Evolutionary conservation across 2,329 filamentous ascomycete genomes (phyloP), one percentile per base, ranked within the genome.

Genomic region (Lachnellula hyalina): DNA sequence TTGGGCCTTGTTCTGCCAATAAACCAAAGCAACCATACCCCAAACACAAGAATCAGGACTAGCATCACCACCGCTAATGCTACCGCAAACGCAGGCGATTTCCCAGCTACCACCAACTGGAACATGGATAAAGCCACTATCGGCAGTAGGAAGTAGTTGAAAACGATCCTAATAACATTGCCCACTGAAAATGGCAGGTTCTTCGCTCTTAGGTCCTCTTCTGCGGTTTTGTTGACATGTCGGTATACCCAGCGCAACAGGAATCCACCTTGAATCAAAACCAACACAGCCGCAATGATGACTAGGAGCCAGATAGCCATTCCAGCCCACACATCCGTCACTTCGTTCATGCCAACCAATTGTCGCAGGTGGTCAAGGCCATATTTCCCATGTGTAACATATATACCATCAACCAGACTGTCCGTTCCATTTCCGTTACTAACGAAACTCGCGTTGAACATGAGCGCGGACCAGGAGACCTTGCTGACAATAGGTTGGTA

Each of bases 361-460:
- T 96, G 90, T 42, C 87, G 86, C 64, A 94, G 79, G 47, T 81
- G 78, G 58, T 94, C 85, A 48, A 99, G 75, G 28, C 94, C 94
- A 65, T 93, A 92, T 2, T 79, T 84, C 34, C 84, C 86, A 65
- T 90, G 86, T 46, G 86, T 85, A 51, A 84, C 78, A 71, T 97
- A 97, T n/a, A 99, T 81, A 38, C 93, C 92, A 70, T 97, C 92
- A 9, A 85, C 74, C 14, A 96, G 71, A 59, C 82, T 86, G 59
- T 84, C 77, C 59, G 81, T 85, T 6, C 86, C 83, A 32, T 80
- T 75, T 12, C 81, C 82, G 36, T 85, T 75, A 65, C 83, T 87
- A 56, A 95, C 85, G 64, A 96, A 89, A 71, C 87, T 96, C 62
- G 94, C 77, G 68, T 96, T 96, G 76, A 97, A 97, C 79, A 97